These are phyloP conservation scores for Wickerhamiella sergipiensis DNA, from an alignment of 805 yeast genomes.

Conservation along the genomic window DNA sequence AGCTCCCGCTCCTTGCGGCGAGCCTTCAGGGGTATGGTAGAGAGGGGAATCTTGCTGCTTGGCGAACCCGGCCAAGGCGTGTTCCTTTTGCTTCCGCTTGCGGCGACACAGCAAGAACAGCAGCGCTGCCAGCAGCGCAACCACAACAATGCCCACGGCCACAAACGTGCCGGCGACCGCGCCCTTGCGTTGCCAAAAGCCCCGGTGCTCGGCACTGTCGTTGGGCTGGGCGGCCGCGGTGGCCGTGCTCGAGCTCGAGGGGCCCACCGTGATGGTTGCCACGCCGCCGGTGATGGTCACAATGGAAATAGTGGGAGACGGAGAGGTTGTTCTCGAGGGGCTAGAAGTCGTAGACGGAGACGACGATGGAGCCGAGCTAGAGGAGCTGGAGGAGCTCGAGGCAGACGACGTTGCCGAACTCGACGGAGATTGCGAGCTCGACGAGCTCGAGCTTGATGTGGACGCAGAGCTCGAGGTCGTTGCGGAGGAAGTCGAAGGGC, in stretches of 20 bases:
- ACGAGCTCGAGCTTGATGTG: constrained; percentile 2
- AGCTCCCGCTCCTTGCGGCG: neutral
- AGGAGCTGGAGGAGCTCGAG: constrained; percentile 2
- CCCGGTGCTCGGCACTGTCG: constrained; percentile 4
- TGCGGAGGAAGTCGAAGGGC: constrained; percentile 1
- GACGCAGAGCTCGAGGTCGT: neutral
- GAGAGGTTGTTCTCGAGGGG: neutral
- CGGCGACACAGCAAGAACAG: constrained; percentile 31
- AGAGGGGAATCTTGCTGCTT: neutral
- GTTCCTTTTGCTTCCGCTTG: constrained; percentile 15
- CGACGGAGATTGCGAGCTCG: no score
- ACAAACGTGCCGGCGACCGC: constrained; percentile 79
- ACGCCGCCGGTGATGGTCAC: constrained; percentile 17
- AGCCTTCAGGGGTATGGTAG: constrained; percentile 2
- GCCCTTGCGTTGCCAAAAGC: constrained; percentile 53
- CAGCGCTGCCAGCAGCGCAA: constrained; percentile 32
- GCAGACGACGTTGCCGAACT: no score
- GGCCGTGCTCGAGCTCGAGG: constrained; percentile 1
- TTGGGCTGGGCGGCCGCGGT: neutral
- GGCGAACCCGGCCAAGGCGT: constrained; percentile 11
- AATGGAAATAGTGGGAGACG: constrained; percentile 14
- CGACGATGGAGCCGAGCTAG: constrained; percentile 2
- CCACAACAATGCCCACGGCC: constrained; percentile 54
- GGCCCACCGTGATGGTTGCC: neutral
- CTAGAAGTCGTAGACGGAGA: constrained; percentile 1